Base-by-base conservation (phyloP, 352 stramenopile genomes). In the Pythium apleroticum region DNA sequence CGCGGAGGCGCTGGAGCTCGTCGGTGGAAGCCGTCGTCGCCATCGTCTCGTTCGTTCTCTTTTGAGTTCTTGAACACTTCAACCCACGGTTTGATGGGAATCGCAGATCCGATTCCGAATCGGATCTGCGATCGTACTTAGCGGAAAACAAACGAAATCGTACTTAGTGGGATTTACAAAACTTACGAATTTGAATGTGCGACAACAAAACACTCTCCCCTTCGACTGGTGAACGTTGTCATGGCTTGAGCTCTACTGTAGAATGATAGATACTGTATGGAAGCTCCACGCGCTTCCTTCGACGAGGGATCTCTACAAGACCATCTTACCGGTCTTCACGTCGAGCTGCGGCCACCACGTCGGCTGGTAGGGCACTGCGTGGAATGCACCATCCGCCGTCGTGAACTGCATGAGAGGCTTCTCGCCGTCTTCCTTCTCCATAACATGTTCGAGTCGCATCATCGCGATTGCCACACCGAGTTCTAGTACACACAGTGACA, bases 301-400 rank as follows among this genome's bases (percentile, higher is more conserved):
- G 45, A 20, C 27, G 27, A 3, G 12, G 8, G n/a, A 14, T 53
- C 41, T 22, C 65, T 76, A 90, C 15, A 93, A 31, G 58, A 77
- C 46, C 80, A 91, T 86, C 56, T 95, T 95, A 59, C 87, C 87
- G 2, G 84, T 90, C 62, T 75, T 84, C 17, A 71, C 48, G 43
- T 95, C 81, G n/a, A 95, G 46, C 31, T 70, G 14, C 22, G 81
- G 76, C 87, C 87, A 95, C 87, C 87, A 95, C 20, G 72, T 69
- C 1, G 87, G 87, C 63, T 90, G 73, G 59, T 81, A 93, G 35
- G 87, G 87, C 24, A 94, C 67, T 15, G 74, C 85, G 31, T 87
- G 70, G 63, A 91, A 93, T 3, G 72, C 68, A 46, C 84, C 86
- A 35, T 93, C 81, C 6, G 76, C 66, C 2, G 84, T 92, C 43